Evolutionary conservation across 1,284 basidiomycete genomes (phyloP).

Genomic region (Puccinia triticina): DNA sequence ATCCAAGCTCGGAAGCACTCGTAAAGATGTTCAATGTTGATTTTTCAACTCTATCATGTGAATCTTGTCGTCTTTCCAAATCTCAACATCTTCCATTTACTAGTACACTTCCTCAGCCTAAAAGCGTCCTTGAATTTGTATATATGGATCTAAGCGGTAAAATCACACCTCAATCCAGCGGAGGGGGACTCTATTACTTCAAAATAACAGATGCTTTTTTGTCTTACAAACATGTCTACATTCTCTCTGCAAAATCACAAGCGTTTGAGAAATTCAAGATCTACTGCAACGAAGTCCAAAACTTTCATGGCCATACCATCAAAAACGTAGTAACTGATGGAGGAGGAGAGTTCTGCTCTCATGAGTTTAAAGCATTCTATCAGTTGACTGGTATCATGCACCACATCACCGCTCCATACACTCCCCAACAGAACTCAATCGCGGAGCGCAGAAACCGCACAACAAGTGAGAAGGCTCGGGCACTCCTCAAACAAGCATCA

Average conservation of each 20-base stretch:
- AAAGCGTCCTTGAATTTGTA: no score
- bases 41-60: not conserved
- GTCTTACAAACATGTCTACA: conserved; percentile 1
- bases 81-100: conserved; percentile 9
- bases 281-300: no score
- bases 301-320: no score
- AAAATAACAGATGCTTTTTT: conserved; percentile 15
- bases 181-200: not conserved
- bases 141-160: no score
- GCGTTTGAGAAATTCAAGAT: not conserved
- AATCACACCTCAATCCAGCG: no score
- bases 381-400: no score
- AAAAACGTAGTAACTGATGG: no score
- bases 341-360: no score
- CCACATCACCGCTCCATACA: no score
- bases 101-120: not conserved
- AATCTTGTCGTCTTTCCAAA: conserved; percentile 3
- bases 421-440: no score
- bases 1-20: not conserved
- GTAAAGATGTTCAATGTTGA: not conserved
- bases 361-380: no score
- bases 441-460: not conserved
- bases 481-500: not conserved
- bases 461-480: not conserved
- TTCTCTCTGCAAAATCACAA: conserved; percentile 7